phyloP scores from a whole-genome alignment of 768 basidiomycete genomes.

The Hemileccinum impolitum region DNA sequence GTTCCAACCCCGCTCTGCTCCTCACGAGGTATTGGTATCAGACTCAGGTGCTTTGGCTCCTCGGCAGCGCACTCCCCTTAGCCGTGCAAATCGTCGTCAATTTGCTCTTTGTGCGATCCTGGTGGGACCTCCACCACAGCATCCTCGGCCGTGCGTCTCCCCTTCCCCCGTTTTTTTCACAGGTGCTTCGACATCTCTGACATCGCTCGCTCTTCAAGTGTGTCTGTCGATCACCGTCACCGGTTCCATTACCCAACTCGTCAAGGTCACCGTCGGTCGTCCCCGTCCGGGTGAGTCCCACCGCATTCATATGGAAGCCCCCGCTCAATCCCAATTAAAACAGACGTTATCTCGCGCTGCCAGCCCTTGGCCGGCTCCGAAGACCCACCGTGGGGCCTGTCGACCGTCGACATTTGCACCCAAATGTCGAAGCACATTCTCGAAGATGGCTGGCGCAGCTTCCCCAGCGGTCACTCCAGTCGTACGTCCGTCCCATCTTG shows the following conservation, averaged over 20 bases:
- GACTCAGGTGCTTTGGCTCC: conserved; percentile 43
- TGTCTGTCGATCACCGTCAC: conserved; percentile 70
- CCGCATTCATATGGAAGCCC: not conserved
- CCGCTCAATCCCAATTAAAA: not conserved
- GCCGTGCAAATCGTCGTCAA: conserved; percentile 66
- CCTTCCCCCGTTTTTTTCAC: no score
- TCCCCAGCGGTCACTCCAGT: conserved; percentile 89
- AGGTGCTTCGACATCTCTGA: not conserved
- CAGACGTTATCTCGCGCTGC: conserved; percentile 43
- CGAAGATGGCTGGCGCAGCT: conserved; percentile 85
- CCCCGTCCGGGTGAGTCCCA: conserved; percentile 71
- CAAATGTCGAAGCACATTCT: conserved; percentile 55
- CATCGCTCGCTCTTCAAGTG: conserved; percentile 40
- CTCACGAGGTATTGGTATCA: conserved; percentile 1
- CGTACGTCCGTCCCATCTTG: conserved; percentile 49
- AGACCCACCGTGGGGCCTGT: conserved; percentile 71
- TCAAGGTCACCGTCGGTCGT: conserved; percentile 83
- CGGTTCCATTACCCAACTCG: conserved; percentile 74
- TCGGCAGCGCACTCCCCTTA: conserved; percentile 54
- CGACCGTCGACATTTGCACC: conserved; percentile 73
- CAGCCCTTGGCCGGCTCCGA: conserved; percentile 57
- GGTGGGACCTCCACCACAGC: conserved; percentile 87
- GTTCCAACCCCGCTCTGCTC: not conserved
- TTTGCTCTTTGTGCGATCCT: conserved; percentile 64
- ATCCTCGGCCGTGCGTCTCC: conserved; percentile 26